These are phyloP conservation scores for Penicillium coffeae DNA, from an alignment of 495 filamentous ascomycete species.

Conservation along the genomic window DNA sequence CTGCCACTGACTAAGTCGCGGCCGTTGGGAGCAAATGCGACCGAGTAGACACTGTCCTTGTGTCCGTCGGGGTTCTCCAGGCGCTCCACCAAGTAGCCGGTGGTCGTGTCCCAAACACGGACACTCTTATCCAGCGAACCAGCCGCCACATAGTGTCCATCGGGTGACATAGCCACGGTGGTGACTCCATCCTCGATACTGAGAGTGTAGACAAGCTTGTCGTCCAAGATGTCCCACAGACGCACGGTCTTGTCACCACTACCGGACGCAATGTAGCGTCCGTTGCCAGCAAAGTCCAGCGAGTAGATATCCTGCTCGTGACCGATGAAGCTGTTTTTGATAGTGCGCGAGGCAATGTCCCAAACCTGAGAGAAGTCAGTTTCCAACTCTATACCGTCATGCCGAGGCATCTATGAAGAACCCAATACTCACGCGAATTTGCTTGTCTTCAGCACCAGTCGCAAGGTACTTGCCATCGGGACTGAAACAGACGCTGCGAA, in stretches of 20 bases:
- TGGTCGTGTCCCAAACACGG: constrained; percentile 79
- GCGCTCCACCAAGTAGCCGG: constrained; percentile 76
- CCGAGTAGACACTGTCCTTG: constrained; percentile 89
- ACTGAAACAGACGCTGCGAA: constrained; percentile 89
- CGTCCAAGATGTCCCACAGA: constrained; percentile 81
- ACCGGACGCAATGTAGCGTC: constrained; percentile 82
- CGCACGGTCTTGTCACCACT: constrained; percentile 85
- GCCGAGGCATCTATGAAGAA: neutral
- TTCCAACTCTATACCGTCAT: neutral
- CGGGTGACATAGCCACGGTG: constrained; percentile 87
- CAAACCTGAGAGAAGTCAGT: constrained; percentile 58
- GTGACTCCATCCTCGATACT: constrained; percentile 89
- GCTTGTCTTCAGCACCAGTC: constrained; percentile 87
- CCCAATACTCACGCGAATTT: constrained; percentile 67
- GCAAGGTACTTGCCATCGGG: constrained; percentile 86
- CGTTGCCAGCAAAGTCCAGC: constrained; percentile 84
- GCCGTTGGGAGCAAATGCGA: constrained; percentile 85
- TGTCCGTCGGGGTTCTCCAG: constrained; percentile 84
- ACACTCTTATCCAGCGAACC: constrained; percentile 90
- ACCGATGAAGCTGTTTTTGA: constrained; percentile 76
- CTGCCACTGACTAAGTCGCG: constrained; percentile 84
- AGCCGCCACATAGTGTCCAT: constrained; percentile 80
- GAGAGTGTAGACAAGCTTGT: constrained; percentile 68
- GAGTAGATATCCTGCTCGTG: constrained; percentile 95
- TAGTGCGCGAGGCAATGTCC: constrained; percentile 73